Evolutionary conservation across 108 stramenopile genomes (phyloP).

Genomic region (Licmophora abbreviata): DNA sequence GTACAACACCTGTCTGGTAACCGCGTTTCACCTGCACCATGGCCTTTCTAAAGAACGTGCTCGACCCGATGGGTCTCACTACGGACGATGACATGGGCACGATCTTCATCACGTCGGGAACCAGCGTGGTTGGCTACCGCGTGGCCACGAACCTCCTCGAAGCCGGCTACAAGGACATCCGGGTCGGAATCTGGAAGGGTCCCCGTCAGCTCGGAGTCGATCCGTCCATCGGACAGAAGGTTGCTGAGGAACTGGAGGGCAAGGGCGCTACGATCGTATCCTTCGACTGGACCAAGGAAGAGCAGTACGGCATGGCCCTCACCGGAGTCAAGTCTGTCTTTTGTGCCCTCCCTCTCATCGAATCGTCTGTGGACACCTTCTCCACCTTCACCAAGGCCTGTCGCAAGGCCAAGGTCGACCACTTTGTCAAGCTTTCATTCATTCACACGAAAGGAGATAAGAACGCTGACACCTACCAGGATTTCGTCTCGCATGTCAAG

Average conservation of each 20-base stretch:
- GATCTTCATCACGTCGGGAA: conserved; percentile 29
- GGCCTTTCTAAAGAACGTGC: no score
- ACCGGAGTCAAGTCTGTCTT: conserved; percentile 34
- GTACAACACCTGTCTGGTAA: no score
- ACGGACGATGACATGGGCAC: no score
- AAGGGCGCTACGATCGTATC: conserved; percentile 19
- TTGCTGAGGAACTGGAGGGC: conserved; percentile 1
- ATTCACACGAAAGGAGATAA: conserved; percentile 20
- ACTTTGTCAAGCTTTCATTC: conserved; percentile 37
- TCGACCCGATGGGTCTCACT: no score
- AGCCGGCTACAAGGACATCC: conserved; percentile 16
- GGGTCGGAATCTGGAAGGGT: conserved; percentile 11
- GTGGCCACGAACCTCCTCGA: conserved; percentile 16
- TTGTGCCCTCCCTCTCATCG: conserved; percentile 14
- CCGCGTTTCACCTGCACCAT: no score
- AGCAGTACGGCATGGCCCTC: conserved; percentile 26
- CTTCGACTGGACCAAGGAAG: conserved; percentile 29
- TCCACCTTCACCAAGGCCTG: conserved; percentile 24
- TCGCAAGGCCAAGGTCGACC: conserved; percentile 19
- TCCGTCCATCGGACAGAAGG: no score
- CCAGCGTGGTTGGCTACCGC: conserved; percentile 39
- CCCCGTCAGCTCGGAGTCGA: no score
- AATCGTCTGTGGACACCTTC: conserved; percentile 25
- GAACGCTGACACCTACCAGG: conserved; percentile 10
- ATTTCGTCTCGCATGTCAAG: conserved; percentile 26